A percentile compares a stretch with the other conserved stretches of the same genome.
phyloP scores from a whole-genome alignment of 352 stramenopile species.

The Globisporangium solare region DNA sequence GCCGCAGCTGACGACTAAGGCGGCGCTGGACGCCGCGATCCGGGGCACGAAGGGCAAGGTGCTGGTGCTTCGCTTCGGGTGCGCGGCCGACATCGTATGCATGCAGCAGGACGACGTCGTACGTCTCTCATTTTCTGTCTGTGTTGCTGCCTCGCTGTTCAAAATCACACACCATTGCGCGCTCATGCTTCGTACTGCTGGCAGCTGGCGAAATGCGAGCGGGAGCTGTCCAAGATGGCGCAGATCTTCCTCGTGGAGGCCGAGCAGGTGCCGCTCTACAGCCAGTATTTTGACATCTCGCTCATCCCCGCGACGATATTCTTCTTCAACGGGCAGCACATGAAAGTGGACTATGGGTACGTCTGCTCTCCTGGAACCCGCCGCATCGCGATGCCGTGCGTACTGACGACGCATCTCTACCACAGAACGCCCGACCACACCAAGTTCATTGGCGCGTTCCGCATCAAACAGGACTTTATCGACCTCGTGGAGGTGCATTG shows the following conservation, averaged over 20 bases:
- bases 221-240: conserved; percentile 77
- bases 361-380: too few species aligned
- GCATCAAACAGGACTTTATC: conserved; percentile 73
- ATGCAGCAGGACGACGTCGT: conserved; percentile 86
- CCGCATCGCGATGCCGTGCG: background rate
- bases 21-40: conserved; percentile 72
- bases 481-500: conserved; percentile 78
- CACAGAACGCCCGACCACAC: conserved; percentile 84
- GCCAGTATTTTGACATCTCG: conserved; percentile 88
- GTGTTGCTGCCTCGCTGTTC: too few species aligned
- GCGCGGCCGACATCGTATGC: conserved; percentile 56
- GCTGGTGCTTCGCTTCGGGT: conserved; percentile 77
- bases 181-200: background rate
- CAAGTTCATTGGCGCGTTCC: conserved; percentile 86
- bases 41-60: conserved; percentile 77
- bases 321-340: conserved; percentile 87
- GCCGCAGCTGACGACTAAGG: conserved; percentile 56
- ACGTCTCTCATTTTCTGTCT: conserved; percentile 11
- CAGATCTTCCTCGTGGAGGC: conserved; percentile 69
- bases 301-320: conserved; percentile 83
- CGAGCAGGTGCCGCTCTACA: conserved; percentile 71
- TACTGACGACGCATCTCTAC: background rate
- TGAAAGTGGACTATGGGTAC: conserved; percentile 89
- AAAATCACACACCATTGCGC: background rate
- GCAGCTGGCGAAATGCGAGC: conserved; percentile 73